Base-by-base conservation (phyloP, 1,284 basidiomycete genomes). In the Ceratobasidium sp. region DNA sequence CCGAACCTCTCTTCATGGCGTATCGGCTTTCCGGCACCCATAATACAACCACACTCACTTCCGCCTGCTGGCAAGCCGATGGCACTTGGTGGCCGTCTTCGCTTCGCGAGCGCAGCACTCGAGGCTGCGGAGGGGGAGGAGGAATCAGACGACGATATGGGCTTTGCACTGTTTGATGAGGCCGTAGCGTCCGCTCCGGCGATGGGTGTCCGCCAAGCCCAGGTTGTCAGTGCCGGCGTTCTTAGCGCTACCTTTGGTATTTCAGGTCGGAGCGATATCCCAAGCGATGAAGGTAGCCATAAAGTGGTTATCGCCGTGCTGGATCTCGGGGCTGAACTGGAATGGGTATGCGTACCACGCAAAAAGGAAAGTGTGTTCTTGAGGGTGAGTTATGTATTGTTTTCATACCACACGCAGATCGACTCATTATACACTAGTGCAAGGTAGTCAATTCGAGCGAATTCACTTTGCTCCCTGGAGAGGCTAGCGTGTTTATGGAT, bases 401-500 rank as follows among this genome's bases (percentile, higher is more conserved):
- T 22, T 1, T 11, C 36, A 5, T 41, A 11, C 11, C 36, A 41
- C 11, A 41, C 11, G 8, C 8, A 17, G 0, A 24, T 41, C 19
- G 33, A 33, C 7, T 51, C 8, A 63, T 27, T 11, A 45, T 14
- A 6, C 27, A 24, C 6, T 14, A 77, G 76, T 73, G 65, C 33
- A 73, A 75, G n/a, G 36, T 75, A 33, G 56, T 71, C 22, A 76
- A 77, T 56, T 22, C 73, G 33, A 75, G 73, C 36, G 59, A 50
- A 17, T 77, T 73, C 31, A 74, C 71, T 6, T 53, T 77, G 22
- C 76, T 78, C 24, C 69, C 73, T 2, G 79, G 79, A 31, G 72
- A 69, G 11, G 74, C 76, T 6, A 75, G 54, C 47, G 77, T 78
- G 24, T 79, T 76, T 73, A 75, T 79, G 69, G 79, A 79, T 65